Conservation (phyloP, 768 basidiomycete species). For the Cytidiella melzeri region DNA sequence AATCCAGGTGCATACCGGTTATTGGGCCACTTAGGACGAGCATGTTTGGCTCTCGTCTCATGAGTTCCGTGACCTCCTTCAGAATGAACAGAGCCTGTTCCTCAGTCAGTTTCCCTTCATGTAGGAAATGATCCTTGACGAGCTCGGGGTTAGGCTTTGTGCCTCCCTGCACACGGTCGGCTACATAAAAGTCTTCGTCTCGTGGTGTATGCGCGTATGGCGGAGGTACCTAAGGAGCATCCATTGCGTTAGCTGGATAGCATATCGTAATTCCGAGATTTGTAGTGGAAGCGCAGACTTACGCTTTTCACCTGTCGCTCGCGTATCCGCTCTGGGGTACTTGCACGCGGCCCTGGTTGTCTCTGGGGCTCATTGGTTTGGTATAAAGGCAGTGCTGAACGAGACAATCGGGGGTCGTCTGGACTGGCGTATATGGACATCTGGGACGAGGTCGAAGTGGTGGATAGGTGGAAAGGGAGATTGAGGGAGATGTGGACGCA, state of each 20-base stretch:
- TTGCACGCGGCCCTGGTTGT: slow-evolving; percentile 2
- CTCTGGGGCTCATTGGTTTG: background rate
- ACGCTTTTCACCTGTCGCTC: slow-evolving; percentile 10
- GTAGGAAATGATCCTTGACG: slow-evolving; percentile 85
- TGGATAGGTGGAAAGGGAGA: background rate
- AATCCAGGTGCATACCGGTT: slow-evolving; percentile 65
- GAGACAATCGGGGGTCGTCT: background rate
- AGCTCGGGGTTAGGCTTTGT: slow-evolving; percentile 70
- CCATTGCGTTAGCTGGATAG: background rate
- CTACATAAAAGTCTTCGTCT: slow-evolving; percentile 23
- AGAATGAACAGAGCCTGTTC: slow-evolving; percentile 83
- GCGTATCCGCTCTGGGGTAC: slow-evolving; percentile 9
- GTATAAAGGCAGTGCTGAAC: slow-evolving; percentile 3
- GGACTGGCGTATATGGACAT: slow-evolving; percentile 3
- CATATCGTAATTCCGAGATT: background rate
- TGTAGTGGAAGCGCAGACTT: background rate
- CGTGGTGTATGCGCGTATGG: slow-evolving; percentile 17
- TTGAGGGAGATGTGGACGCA: slow-evolving; percentile 10
- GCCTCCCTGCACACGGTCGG: slow-evolving; percentile 40
- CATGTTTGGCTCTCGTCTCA: slow-evolving; percentile 78
- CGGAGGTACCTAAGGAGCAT: slow-evolving; percentile 14
- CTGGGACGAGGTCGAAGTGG: background rate
- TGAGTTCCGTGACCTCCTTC: slow-evolving; percentile 54
- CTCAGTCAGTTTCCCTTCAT: slow-evolving; percentile 79
- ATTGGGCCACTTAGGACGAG: slow-evolving; percentile 84